Base-by-base conservation (phyloP, 176 grass and related monocot species). In the Raddia guianensis region DNA sequence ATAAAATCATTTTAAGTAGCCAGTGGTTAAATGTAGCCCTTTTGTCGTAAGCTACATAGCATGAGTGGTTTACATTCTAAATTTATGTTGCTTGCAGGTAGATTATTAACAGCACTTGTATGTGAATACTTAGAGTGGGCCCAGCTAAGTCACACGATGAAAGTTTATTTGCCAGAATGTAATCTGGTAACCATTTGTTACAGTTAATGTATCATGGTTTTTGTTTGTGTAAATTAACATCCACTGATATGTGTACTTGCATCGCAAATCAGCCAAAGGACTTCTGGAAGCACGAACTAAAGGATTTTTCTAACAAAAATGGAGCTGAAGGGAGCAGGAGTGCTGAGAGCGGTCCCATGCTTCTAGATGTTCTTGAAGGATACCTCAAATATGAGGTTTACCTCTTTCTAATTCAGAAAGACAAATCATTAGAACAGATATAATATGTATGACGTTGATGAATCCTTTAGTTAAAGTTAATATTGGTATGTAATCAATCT, bases 341-440 rank as follows among this genome's bases (percentile, higher is more conserved):
- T 54, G 90, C 86, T 55, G 92, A 95, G 80, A 93, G 90, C 74
- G 93, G 90, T 48, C 93, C 93, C 37, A 78, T 99, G 84, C 92
- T 99, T 42, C 83, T 99, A 73, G 92, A 99, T 63, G 92, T 99
- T 74, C 92, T 99, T 32, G 90, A 99, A 88, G 90, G 96, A 77
- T 99, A 91, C 86, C 72, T 95, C 35, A 99, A 95, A 95, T 99
- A 91, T 84, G 90, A 95, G 96, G 96, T 99, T 86, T 83, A 34
- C 75, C 57, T 91, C 86, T 82, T 44, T 15, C 48, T 47, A 72
- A 68, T 53, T 63, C 15, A 42, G 66, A 44, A 68, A 53, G 54
- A 5, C 40, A 13, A 48, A 53, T 68, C n/a, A 68, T 66, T 86
- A 73, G 6, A 68, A 49, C 84, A 63, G 34, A 51, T 32, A 60